Evolutionary conservation across 148 eudicot species (phyloP).

Genomic region (Polygonum aviculare): DNA sequence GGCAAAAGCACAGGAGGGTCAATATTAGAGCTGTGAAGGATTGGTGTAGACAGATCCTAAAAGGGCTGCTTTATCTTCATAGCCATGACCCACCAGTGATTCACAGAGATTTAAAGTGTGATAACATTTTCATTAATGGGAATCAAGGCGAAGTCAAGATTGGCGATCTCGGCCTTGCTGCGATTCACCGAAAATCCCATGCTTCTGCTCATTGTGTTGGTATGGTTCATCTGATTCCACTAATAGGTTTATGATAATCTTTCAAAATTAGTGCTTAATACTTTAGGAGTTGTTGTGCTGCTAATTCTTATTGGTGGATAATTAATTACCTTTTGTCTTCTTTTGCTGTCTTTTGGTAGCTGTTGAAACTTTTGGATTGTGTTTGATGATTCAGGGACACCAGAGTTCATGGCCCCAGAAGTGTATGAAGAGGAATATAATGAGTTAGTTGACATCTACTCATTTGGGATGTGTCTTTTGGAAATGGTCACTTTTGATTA

Average conservation of each 20-base stretch:
- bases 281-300: neutral
- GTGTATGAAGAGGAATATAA: slow-evolving; percentile 20
- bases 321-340: neutral
- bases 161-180: slow-evolving; percentile 26
- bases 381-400: slow-evolving; percentile 19
- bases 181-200: slow-evolving; percentile 14
- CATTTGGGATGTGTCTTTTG: slow-evolving; percentile 22
- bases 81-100: slow-evolving; percentile 22
- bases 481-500: slow-evolving; percentile 23
- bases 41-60: slow-evolving; percentile 21
- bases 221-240: slow-evolving; percentile 9
- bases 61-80: slow-evolving; percentile 20
- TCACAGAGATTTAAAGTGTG: slow-evolving; percentile 24
- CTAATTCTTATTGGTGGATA: neutral
- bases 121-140: slow-evolving; percentile 26
- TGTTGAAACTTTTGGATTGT: neutral
- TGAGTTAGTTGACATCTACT: slow-evolving; percentile 19
- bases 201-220: slow-evolving; percentile 18
- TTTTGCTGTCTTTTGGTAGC: neutral
- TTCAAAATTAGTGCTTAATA: neutral
- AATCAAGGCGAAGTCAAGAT: slow-evolving; percentile 23
- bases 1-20: slow-evolving; percentile 16
- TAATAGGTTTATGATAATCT: neutral
- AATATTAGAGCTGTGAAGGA: slow-evolving; percentile 20
- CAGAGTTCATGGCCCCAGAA: slow-evolving; percentile 28